These are phyloP conservation scores for Wickerhamomyces sp. DNA, from an alignment of 1,139 yeast species.

Conservation along the genomic window DNA sequence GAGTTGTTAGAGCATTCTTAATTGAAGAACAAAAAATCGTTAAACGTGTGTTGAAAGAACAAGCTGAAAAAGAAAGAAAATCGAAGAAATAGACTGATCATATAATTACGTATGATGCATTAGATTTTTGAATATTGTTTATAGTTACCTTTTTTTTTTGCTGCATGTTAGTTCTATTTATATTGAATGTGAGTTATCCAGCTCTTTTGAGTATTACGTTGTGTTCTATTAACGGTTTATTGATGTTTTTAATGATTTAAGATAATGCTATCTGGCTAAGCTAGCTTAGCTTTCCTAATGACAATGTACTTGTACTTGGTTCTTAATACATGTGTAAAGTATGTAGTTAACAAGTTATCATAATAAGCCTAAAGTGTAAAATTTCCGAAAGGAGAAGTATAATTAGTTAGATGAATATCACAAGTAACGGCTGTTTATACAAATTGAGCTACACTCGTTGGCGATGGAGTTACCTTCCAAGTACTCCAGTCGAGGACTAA, in stretches of 20 bases:
- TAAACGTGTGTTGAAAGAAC: conserved; percentile 96
- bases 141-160: background rate
- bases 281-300: conserved; percentile 3
- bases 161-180: background rate
- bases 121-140: background rate
- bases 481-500: conserved; percentile 41
- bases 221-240: background rate
- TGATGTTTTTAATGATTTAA: background rate
- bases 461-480: conserved; percentile 37
- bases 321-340: conserved; percentile 59
- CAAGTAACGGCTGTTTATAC: no score
- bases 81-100: conserved; percentile 16
- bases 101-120: background rate
- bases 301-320: conserved; percentile 52
- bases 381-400: background rate
- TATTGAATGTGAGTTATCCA: background rate
- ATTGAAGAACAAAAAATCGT: conserved; percentile 99
- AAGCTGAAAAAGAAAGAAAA: conserved; percentile 75
- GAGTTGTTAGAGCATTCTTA: conserved; percentile 98
- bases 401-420: no score
- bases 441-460: background rate
- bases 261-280: background rate
- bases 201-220: background rate
- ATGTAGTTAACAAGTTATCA: no score
- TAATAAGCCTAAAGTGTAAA: no score